A percentile compares a stretch with the other conserved stretches of the same genome.
These are phyloP conservation scores for Skeletonema costatum DNA, from an alignment of 108 stramenopile species.

Conservation along the genomic window DNA sequence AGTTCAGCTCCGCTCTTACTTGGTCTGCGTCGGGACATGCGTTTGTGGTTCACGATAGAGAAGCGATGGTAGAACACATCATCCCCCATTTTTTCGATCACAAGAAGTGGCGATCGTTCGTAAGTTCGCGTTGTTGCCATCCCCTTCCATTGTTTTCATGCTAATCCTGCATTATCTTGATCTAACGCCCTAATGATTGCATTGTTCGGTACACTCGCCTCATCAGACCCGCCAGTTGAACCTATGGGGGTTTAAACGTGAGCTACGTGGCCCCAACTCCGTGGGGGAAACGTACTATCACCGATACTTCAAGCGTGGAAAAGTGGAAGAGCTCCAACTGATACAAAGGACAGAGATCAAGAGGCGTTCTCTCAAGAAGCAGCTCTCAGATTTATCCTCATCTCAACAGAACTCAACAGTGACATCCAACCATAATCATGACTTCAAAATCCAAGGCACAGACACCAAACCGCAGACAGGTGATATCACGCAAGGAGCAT, in stretches of 20 bases:
- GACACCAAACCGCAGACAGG: not conserved
- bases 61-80: not conserved
- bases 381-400: not conserved
- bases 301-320: not conserved
- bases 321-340: not conserved
- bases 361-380: not conserved
- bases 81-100: conserved; percentile 1
- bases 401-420: not conserved
- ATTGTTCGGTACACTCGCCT: not conserved
- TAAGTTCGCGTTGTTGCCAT: not conserved
- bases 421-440: not conserved
- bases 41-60: not conserved
- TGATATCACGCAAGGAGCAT: not conserved
- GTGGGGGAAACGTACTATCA: not conserved
- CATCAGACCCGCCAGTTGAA: not conserved
- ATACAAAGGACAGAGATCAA: not conserved
- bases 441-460: not conserved
- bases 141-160: no score
- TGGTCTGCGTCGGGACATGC: not conserved
- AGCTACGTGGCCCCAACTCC: not conserved
- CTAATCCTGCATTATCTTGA: no score
- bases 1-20: not conserved
- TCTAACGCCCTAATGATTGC: not conserved
- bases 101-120: conserved; percentile 1
- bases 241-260: conserved; percentile 1